Percentiles rank a stretch among this genome's conserved stretches.
Evolutionary conservation across 192 early-diverging fungal species (phyloP).

Genomic region (Rhizophagus prolifer): DNA sequence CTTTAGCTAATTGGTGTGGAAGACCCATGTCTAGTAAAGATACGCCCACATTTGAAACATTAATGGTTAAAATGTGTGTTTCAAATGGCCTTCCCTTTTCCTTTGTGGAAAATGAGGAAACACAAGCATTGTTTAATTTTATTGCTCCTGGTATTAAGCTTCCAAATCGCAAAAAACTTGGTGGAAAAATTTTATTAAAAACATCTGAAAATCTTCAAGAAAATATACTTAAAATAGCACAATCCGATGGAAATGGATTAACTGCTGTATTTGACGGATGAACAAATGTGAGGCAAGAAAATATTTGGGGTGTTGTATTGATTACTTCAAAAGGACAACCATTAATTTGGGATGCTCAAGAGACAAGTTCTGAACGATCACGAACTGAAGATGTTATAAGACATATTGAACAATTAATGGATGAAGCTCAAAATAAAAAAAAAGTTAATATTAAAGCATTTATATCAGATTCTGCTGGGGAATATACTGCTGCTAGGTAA

Average conservation of each 20-base stretch:
- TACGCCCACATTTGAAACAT: no score
- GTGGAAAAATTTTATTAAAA: no score
- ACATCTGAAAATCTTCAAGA: no score
- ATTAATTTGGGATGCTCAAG: background rate
- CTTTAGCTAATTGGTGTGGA: no score
- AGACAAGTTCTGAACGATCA: background rate
- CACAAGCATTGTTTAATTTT: no score
- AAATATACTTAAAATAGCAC: no score
- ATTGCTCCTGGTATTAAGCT: no score
- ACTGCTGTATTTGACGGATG: slow-evolving; percentile 9
- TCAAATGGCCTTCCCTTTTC: no score
- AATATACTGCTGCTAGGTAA: slow-evolving; percentile 1
- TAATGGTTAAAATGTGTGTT: no score
- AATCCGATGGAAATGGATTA: background rate
- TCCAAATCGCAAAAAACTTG: no score
- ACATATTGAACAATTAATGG: background rate
- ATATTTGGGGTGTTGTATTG: background rate
- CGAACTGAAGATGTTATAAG: background rate
- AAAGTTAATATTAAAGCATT: slow-evolving; percentile 1
- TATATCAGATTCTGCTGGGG: slow-evolving; percentile 19
- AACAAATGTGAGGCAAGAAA: slow-evolving; percentile 3
- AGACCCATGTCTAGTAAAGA: no score
- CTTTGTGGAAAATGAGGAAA: no score
- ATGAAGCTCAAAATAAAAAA: background rate
- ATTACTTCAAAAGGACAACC: slow-evolving; percentile 7